Percentiles rank a stretch among this genome's conserved stretches.
These are phyloP conservation scores for Debaryomyces prosopidis DNA, from an alignment of 805 yeast genomes.

Conservation along the genomic window DNA sequence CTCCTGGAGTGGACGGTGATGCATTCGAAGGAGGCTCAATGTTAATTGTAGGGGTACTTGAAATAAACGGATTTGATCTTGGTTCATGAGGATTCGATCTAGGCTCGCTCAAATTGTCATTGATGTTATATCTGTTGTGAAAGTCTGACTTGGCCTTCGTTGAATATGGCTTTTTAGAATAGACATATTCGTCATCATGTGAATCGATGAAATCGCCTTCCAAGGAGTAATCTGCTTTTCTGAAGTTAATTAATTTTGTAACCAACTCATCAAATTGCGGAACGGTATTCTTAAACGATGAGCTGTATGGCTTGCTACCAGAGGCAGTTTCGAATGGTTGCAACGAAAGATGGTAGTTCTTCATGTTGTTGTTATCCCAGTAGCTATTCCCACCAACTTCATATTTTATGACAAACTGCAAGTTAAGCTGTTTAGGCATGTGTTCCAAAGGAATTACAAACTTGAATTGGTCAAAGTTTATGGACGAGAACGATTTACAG, in stretches of 20 bases:
- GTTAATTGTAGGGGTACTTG: not conserved
- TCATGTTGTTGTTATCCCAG: slow-evolving; percentile 41
- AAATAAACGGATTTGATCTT: slow-evolving; percentile 3
- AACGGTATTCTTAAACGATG: slow-evolving; percentile 5
- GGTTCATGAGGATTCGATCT: slow-evolving; percentile 8
- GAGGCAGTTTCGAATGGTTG: slow-evolving; percentile 14
- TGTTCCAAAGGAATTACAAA: slow-evolving; percentile 48
- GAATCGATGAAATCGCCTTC: slow-evolving; percentile 6
- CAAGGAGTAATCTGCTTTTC: slow-evolving; percentile 9
- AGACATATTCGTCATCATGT: slow-evolving; percentile 7
- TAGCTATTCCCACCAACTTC: slow-evolving; percentile 23
- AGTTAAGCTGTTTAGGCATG: slow-evolving; percentile 28
- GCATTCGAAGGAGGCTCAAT: not conserved
- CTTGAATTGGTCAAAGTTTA: slow-evolving; percentile 47
- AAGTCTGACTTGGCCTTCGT: slow-evolving; percentile 12
- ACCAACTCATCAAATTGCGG: slow-evolving; percentile 24
- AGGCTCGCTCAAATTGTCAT: slow-evolving; percentile 12
- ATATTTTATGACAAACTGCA: slow-evolving; percentile 38
- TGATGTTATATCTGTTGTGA: slow-evolving; percentile 18
- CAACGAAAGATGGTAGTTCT: slow-evolving; percentile 38
- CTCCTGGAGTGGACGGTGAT: not conserved
- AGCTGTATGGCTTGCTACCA: slow-evolving; percentile 5
- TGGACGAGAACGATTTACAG: slow-evolving; percentile 21
- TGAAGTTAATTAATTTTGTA: slow-evolving; percentile 17
- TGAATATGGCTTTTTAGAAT: slow-evolving; percentile 3